Base-by-base conservation (phyloP, 2,329 filamentous ascomycete species). In the Colletotrichum destructivum region DNA sequence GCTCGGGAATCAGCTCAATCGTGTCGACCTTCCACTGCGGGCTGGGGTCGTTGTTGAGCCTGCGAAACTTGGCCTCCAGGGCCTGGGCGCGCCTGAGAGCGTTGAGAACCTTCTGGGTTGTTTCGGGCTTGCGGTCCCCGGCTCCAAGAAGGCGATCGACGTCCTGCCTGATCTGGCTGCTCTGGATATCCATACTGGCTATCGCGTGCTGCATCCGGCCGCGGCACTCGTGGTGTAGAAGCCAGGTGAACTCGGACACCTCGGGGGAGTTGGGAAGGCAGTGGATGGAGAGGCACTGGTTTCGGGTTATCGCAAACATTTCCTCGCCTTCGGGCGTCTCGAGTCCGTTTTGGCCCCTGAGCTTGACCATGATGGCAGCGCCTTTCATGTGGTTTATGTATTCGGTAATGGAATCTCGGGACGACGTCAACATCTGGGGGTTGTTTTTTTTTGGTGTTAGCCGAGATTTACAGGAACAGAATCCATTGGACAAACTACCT, bases 341-440 rank as follows among this genome's bases (percentile, higher is more conserved):
- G 55, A 75, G 68, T 8, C 73, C 66, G 16, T 64, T 65, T 31
- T 74, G 66, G 3, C 75, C 74, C 13, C 74, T 69, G 52, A 76
- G 71, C 57, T 74, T 73, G 21, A 76, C 73, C 2, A 76, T 73
- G 35, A 75, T 73, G 44, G 75, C 75, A 15, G 75, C 75, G 38
- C 75, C 75, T 46, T 76, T 76, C 67, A 76, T 74, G 59, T 76
- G 75, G 46, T 74, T 74, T 11, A 71, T 69, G 23, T 76, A 76
- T 44, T 74, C 75, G 1, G 62, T 59, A 15, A 76, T 74, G 18
- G 74, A 72, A 26, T 72, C 54, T 16, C 69, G 69, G 38, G 73
- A 73, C 7, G 73, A 70, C 11, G 71, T 71, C 57, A 76, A 31
- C 3, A 74, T 71, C 75, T 75, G 23, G 2, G 0, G 15, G 1